phyloP scores from a whole-genome alignment of 2,329 filamentous ascomycete genomes.

The Didymella glomerata region DNA sequence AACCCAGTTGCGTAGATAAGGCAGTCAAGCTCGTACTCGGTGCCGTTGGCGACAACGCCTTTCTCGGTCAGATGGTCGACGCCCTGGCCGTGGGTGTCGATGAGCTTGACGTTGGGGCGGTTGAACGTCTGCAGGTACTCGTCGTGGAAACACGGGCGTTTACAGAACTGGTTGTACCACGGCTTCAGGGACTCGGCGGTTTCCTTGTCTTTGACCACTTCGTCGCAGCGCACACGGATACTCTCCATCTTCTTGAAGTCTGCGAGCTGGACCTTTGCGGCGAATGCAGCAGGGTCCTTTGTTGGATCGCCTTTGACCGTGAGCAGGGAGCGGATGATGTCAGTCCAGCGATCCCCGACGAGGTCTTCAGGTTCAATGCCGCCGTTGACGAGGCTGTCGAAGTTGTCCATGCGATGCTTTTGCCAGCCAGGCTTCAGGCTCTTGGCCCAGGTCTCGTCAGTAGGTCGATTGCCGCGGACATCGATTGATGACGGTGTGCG shows the following conservation, averaged over 20 bases:
- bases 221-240: slow-evolving; percentile 59
- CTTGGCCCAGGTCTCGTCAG: slow-evolving; percentile 26
- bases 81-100: slow-evolving; percentile 67
- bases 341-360: slow-evolving; percentile 61
- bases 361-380: slow-evolving; percentile 48
- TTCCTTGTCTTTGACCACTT: slow-evolving; percentile 61
- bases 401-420: slow-evolving; percentile 56
- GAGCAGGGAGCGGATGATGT: slow-evolving; percentile 32
- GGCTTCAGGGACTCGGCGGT: slow-evolving; percentile 64
- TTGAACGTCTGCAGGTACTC: slow-evolving; percentile 69
- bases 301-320: slow-evolving; percentile 19
- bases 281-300: slow-evolving; percentile 25
- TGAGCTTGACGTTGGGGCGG: slow-evolving; percentile 63
- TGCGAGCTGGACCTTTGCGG: slow-evolving; percentile 31
- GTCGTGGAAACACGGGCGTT: slow-evolving; percentile 69
- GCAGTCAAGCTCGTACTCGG: slow-evolving; percentile 60
- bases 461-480: slow-evolving; percentile 42
- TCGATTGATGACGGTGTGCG: slow-evolving; percentile 61
- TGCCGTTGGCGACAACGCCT: slow-evolving; percentile 59
- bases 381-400: slow-evolving; percentile 52
- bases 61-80: slow-evolving; percentile 51
- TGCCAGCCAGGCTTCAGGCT: slow-evolving; percentile 59
- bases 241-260: slow-evolving; percentile 54
- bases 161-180: slow-evolving; percentile 70
- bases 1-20: slow-evolving; percentile 60